Base-by-base conservation (phyloP, 1,284 basidiomycete species). In the Moesziomyces aphidis region DNA sequence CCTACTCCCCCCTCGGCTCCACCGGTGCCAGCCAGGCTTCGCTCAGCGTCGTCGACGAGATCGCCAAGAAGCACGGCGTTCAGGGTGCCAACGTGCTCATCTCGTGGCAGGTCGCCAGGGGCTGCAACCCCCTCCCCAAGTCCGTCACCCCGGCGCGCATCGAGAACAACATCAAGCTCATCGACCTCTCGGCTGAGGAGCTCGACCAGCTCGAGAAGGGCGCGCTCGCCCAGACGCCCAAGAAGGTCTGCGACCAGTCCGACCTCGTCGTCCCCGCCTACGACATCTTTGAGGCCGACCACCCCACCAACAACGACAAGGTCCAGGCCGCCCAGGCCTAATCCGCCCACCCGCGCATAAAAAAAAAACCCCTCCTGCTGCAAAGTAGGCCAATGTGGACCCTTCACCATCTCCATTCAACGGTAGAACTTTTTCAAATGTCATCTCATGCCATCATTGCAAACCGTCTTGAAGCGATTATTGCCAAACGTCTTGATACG, bases 131-230 rank as follows among this genome's bases (percentile, higher is more conserved):
- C 10, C 62, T 81, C 11, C 68, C 76, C 59, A 78, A 78, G 54
- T 69, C 63, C 39, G 66, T 74, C 49, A 75, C 62, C 15, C 71
- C 74, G 1, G 22, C 55, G 1, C 68, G 77, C 45, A 75, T 81
- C 52, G 74, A 80, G 65, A 75, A 80, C 65, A 78, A 78, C 54
- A 50, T 79, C 52, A 78, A 75, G 61, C 68, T 75, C 39, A 42
- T 73, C 64, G 86, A 88, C 74, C 87, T 93, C 43, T 87, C 86
- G 73, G 79, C 89, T 61, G 89, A 89, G 21, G 69, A 77, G 60
- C 45, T 74, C 46, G 60, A 76, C 43, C 44, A 72, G 36, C 58
- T 76, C 39, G 75, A 79, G 67, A 57, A 70, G 48, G 90, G 89
- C 1, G 90, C 91, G 21, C 50, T 62, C 56, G 61, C 67, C 19